phyloP scores from a whole-genome alignment of 805 yeast genomes.

The Starmerella potacharoeniae region DNA sequence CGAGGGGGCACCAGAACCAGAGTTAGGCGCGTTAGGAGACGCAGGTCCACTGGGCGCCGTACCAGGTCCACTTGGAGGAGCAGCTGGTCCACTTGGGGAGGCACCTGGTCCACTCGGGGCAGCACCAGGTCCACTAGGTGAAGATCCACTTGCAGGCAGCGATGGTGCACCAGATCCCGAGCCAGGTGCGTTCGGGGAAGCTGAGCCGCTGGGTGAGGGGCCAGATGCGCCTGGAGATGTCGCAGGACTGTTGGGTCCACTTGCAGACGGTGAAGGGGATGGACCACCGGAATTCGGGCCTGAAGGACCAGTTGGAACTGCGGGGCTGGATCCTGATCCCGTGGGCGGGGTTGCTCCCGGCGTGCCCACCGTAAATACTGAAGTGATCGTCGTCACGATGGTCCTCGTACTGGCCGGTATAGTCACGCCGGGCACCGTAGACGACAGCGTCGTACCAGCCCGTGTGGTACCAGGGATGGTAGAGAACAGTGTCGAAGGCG shows the following conservation, averaged over 20 bases:
- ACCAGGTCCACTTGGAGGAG: background rate
- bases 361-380: conserved; percentile 8
- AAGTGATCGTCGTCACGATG: conserved; percentile 3
- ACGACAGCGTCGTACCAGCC: conserved; percentile 13
- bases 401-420: background rate
- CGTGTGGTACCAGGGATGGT: conserved; percentile 16
- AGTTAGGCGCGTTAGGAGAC: background rate
- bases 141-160: too few relatives aligned
- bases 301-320: background rate
- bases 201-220: too few relatives aligned
- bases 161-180: too few relatives aligned
- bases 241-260: too few relatives aligned
- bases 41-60: background rate
- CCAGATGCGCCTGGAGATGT: too few relatives aligned
- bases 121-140: too few relatives aligned
- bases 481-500: conserved; percentile 7
- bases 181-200: too few relatives aligned
- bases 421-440: conserved; percentile 1
- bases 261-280: too few relatives aligned
- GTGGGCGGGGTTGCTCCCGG: background rate
- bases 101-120: too few relatives aligned
- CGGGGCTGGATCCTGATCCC: background rate
- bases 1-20: background rate
- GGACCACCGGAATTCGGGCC: too few relatives aligned
- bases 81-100: too few relatives aligned